Evolutionary conservation across 2,329 filamentous ascomycete species (phyloP), one percentile per base, ranked within the genome.

Genomic region (Botryosphaeria dothidea): DNA sequence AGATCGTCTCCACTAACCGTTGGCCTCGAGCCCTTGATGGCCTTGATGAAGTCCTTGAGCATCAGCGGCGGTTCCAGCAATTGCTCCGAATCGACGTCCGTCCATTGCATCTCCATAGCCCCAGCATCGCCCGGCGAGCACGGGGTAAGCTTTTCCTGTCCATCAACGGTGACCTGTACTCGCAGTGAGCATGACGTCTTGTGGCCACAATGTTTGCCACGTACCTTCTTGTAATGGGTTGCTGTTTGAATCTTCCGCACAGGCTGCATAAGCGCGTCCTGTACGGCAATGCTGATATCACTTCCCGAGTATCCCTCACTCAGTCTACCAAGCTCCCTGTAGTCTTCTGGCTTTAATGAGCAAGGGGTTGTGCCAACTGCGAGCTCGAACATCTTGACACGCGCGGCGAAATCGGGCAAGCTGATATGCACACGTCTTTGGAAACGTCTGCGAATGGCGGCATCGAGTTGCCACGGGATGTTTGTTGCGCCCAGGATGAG

Each of bases 381-480:
- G 63, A 99, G 85, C 82, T 96, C 94, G 80, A 98, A 97, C 93
- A 97, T 97, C 72, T 86, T 93, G 75, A 93, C 93, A 67, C 95
- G 87, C 25, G 94, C 95, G 17, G 92, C 90, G 46, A 89, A 73
- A 75, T 99, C 95, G 6, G 95, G 95, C 49, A 99, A 82, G 69
- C 91, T 92, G 78, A 99, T 99, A 79, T 99, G 95, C 29, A 99
- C 93, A 80, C 95, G 86, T 71, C 95, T 86, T 79, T 99, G 96
- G 83, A 99, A 99, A 74, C 95, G 92, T 78, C 95, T 88, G 71
- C 95, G 90, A 72, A 99, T 99, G 71, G 95, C 95, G 11, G 92
- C 91, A 77, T 99, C 95, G 56, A 99, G 85, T 83, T 99, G 94
- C 95, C 95, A 99, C 19, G 95, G 95, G 68, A 99, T 98, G 77